Evolutionary conservation across 495 filamentous ascomycete genomes (phyloP), one percentile per base, ranked within the genome.

Genomic region (Aspergillus cavernicola): DNA sequence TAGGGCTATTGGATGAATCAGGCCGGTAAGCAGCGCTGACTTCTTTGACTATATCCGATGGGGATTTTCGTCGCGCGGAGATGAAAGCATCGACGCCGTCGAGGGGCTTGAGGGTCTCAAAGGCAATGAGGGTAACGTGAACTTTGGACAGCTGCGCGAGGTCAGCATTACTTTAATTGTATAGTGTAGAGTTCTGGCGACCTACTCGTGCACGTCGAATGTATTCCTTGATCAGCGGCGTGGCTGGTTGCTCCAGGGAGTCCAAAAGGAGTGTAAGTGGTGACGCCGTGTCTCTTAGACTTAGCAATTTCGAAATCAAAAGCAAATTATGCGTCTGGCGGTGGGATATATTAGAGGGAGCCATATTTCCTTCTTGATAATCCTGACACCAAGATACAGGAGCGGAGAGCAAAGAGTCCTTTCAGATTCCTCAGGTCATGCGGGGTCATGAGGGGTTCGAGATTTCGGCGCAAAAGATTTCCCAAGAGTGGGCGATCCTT

Each of bases 261-360:
- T 97, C 92, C 48, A 93, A 75, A 7, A 97, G 69, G 23, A 97
- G 68, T 0, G 92, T 96, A 41, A 97, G 83, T 1, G 91, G 92
- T 24, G 90, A 95, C 2, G 85, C 85, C 18, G 80, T 85, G 63
- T 95, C 90, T 28, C 88, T 75, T 12, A 88, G 70, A 57, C 81
- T 85, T 45, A 97, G 76, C 2, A 97, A 72, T 54, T 92, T 92
- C 48, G 90, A 89, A 33, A 97, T 84, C 1, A 96, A 72, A 6
- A 96, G 83, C 39, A 96, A 67, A 70, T 90, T 92, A 70, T 97
- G 92, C 20, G 88, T 88, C 40, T 90, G 80, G 6, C 88, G 80
- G 61, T 93, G 87, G 20, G 82, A 79, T 36, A 85, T 66, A 15
- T 66, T 74, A 48, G 62, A 52, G 6, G 68, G 66, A 13, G 66